Base-by-base conservation (phyloP, 2,329 filamentous ascomycete genomes). In the Xylaria sp. region DNA sequence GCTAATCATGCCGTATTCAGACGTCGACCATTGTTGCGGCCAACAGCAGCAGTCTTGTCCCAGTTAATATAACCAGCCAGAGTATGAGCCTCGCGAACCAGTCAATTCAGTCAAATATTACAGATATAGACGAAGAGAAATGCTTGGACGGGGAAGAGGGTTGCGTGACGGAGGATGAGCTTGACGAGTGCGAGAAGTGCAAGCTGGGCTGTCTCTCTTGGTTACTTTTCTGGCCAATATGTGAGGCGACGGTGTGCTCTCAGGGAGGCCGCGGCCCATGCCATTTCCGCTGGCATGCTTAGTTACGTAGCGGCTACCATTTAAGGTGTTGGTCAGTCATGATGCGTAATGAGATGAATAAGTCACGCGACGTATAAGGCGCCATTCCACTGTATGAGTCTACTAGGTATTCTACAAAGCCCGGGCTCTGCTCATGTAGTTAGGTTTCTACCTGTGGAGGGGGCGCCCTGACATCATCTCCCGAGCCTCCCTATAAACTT, bases 1-100 rank as follows among this genome's bases (percentile, higher is more conserved):
- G 43, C 55, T 58, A 46, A 58, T 58, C 23, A 46, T 39, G 36
- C 39, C 36, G 55, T 58, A 28, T 46, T 58, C 13, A 58, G 55
- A 28, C 13, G 55, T 58, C 36, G 36, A 58, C 36, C 55, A 18
- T 58, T 8, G n/a, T 28, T 28, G 55, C 36, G 46, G 39, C 12
- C 55, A 58, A 58, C 55, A 58, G 23, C 55, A 46, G 55, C 55
- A 46, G 39, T 31, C 39, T 46, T 25, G 20, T 46, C 36, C 36
- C 46, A 23, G n/a, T 46, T 46, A 58, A 58, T 58, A 23, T 39
- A 31, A 58, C 55, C 0, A 46, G 15, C 36, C 55, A 58, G 55
- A 58, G 2, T 58, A 46, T 58, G 36, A 18, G 12, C 55, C n/a
- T 58, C 55, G 39, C 55, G 39, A 58, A 58, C 36, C 20, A 58